phyloP scores from a whole-genome alignment of 2,329 filamentous ascomycete species.

The Metarhizium brunneum region DNA sequence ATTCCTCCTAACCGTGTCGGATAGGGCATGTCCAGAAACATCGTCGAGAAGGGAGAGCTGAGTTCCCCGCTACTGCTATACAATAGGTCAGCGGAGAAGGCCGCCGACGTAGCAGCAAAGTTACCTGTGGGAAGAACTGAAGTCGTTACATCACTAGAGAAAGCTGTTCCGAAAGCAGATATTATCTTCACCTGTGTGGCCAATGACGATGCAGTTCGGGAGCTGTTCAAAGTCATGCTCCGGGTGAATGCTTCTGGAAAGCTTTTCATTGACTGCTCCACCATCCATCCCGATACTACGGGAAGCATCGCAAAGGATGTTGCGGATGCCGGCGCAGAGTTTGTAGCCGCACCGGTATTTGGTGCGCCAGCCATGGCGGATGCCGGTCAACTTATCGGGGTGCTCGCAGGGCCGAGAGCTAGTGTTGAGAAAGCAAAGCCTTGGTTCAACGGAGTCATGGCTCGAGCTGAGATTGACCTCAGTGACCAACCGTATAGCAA shows the following conservation, averaged over 20 bases:
- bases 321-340: constrained; percentile 53
- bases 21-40: constrained; percentile 76
- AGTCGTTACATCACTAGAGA: constrained; percentile 54
- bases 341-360: constrained; percentile 65
- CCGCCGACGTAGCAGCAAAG: constrained; percentile 51
- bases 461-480: constrained; percentile 61
- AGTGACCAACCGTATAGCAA: constrained; percentile 57
- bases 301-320: constrained; percentile 52
- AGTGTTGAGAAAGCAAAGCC: constrained; percentile 57
- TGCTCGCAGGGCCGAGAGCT: constrained; percentile 56
- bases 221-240: constrained; percentile 50
- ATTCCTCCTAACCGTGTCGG: background rate
- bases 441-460: constrained; percentile 65
- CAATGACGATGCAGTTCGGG: constrained; percentile 64
- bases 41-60: constrained; percentile 67
- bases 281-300: constrained; percentile 75
- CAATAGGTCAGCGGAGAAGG: constrained; percentile 65
- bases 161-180: constrained; percentile 58
- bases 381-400: constrained; percentile 59
- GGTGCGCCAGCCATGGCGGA: constrained; percentile 64
- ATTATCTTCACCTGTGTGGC: constrained; percentile 77
- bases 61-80: constrained; percentile 65
- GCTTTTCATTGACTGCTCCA: constrained; percentile 80
- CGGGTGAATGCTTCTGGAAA: constrained; percentile 52
- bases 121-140: constrained; percentile 54